Evolutionary conservation across 2,329 filamentous ascomycete species (phyloP).

Genomic region (Trichoderma sp.): DNA sequence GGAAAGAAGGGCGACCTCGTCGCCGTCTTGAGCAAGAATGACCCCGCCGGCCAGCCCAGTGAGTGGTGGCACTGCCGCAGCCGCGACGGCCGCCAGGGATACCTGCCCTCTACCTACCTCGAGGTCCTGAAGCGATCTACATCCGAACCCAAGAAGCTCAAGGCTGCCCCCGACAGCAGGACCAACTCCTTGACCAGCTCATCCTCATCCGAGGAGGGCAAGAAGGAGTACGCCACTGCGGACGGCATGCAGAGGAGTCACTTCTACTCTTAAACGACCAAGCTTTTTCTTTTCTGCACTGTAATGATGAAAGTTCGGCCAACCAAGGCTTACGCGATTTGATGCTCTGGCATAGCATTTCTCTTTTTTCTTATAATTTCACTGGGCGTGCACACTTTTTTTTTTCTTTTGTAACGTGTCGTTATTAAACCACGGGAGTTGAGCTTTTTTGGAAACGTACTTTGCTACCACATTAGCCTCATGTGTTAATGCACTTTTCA

Average conservation of each 20-base stretch:
- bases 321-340: background rate
- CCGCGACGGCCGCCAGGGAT: conserved; percentile 84
- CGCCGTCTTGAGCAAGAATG: conserved; percentile 86
- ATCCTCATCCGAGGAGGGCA: conserved; percentile 40
- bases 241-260: conserved; percentile 58
- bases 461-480: conserved; percentile 11
- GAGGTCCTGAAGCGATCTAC: conserved; percentile 64
- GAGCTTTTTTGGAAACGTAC: background rate
- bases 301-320: background rate
- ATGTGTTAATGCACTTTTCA: background rate
- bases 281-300: background rate
- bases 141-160: conserved; percentile 51
- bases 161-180: conserved; percentile 48
- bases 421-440: background rate
- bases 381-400: background rate
- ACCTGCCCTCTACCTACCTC: conserved; percentile 86
- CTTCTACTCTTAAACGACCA: conserved; percentile 49
- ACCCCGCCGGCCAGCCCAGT: conserved; percentile 85
- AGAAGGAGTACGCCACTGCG: conserved; percentile 51
- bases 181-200: conserved; percentile 51
- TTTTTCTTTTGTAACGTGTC: background rate
- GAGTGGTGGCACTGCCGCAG: conserved; percentile 98
- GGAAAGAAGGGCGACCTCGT: conserved; percentile 96
- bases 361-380: background rate
- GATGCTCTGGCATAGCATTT: conserved; percentile 14